These are phyloP conservation scores for Cubamyces sp. DNA, from an alignment of 768 basidiomycete species.

Conservation along the genomic window DNA sequence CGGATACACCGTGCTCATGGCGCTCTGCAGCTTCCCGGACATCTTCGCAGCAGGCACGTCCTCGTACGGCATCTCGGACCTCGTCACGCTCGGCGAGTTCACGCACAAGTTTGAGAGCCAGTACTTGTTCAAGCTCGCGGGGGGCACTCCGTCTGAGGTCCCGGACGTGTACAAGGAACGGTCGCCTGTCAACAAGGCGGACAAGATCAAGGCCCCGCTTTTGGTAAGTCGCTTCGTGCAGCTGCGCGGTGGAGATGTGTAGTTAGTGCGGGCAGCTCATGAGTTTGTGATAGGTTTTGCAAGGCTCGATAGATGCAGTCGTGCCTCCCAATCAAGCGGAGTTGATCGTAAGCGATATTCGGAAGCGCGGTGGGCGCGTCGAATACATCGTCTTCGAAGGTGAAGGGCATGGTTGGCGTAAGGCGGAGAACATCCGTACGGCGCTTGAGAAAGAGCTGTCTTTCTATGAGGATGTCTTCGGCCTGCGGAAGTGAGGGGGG, in stretches of 20 bases:
- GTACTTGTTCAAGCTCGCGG: constrained; percentile 65
- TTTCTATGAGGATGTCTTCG: constrained; percentile 56
- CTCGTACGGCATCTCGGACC: constrained; percentile 70
- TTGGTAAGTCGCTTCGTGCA: constrained; percentile 48
- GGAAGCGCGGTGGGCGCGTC: constrained; percentile 52
- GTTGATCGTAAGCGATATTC: constrained; percentile 56
- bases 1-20: constrained; percentile 66
- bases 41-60: constrained; percentile 67
- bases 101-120: constrained; percentile 75
- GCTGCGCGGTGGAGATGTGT: no score
- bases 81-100: constrained; percentile 56
- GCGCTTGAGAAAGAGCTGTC: constrained; percentile 55
- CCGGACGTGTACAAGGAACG: constrained; percentile 61
- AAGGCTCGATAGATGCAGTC: constrained; percentile 63
- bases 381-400: constrained; percentile 65
- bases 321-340: constrained; percentile 73
- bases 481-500: constrained; percentile 14
- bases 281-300: constrained; percentile 55
- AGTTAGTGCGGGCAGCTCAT: no score
- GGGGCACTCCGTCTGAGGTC: constrained; percentile 55
- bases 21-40: constrained; percentile 46
- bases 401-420: constrained; percentile 69
- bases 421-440: constrained; percentile 55
- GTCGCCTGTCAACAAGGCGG: constrained; percentile 65
- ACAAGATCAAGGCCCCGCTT: constrained; percentile 63